Percentiles rank a stretch among this genome's conserved stretches.
Conservation (phyloP, 129 eudicot species). For the Tagetes erecta region DNA sequence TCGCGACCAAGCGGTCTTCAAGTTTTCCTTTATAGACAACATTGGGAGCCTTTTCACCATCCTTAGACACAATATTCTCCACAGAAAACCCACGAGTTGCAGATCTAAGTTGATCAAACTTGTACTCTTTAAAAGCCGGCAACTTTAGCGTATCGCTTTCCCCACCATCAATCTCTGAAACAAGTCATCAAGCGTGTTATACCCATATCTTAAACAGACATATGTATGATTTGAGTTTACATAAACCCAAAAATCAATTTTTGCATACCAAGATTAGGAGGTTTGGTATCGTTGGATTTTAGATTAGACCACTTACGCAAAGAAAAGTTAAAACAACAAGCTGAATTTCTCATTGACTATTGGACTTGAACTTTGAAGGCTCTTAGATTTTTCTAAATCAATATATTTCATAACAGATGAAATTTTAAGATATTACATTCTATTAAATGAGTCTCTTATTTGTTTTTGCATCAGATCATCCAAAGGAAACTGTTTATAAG, state of each 20-base stretch:
- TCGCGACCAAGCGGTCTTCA: constrained; percentile 62
- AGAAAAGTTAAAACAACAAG: constrained; percentile 57
- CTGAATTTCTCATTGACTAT: constrained; percentile 3
- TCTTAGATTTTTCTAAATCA: too few species aligned
- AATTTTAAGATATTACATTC: too few species aligned
- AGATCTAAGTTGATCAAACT: constrained; percentile 58
- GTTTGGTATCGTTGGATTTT: constrained; percentile 44
- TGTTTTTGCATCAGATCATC: too few species aligned
- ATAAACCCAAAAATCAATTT: background rate
- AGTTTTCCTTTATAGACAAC: constrained; percentile 42
- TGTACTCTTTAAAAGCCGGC: constrained; percentile 55
- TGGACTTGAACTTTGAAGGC: too few species aligned
- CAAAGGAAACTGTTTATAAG: too few species aligned
- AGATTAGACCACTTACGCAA: constrained; percentile 50
- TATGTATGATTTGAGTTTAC: background rate
- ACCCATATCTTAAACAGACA: background rate
- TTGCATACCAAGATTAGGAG: constrained; percentile 59
- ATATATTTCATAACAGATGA: too few species aligned
- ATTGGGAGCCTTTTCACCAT: constrained; percentile 92
- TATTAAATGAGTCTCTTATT: too few species aligned
- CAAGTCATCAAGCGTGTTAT: constrained; percentile 29
- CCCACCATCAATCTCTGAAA: constrained; percentile 38
- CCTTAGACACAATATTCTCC: constrained; percentile 81
- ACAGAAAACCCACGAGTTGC: constrained; percentile 70
- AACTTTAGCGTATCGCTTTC: constrained; percentile 43